Percentiles rank a stretch among this genome's conserved stretches.
Conservation (phyloP, 805 yeast species). For the Saturnispora serradocipensis region DNA sequence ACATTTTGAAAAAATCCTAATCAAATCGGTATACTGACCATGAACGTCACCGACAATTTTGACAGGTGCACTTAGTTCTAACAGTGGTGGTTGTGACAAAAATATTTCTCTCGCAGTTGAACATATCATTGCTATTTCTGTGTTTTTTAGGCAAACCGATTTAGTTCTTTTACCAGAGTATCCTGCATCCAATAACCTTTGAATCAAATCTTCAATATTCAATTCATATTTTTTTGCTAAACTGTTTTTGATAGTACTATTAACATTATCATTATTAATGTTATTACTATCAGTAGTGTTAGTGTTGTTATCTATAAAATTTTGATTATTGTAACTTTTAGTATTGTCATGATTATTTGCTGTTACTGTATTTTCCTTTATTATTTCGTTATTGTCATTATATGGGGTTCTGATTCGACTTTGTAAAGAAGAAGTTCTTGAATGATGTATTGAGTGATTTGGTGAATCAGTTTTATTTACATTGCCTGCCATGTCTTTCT, state of each 20-base stretch:
- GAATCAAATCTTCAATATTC: slow-evolving; percentile 81
- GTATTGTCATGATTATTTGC: not conserved
- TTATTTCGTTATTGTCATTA: not conserved
- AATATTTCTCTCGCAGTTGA: slow-evolving; percentile 83
- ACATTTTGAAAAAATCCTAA: slow-evolving; percentile 87
- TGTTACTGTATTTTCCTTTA: not conserved
- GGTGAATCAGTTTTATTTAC: slow-evolving; percentile 7
- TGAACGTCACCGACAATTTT: slow-evolving; percentile 92
- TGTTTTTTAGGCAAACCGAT: slow-evolving; percentile 75
- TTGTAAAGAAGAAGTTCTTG: slow-evolving; percentile 7
- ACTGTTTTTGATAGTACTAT: not conserved
- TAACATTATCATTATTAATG: not conserved
- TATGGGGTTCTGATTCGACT: slow-evolving; percentile 11
- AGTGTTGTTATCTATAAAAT: not conserved
- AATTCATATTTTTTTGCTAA: slow-evolving; percentile 11
- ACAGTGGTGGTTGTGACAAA: slow-evolving; percentile 78
- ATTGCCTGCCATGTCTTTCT: slow-evolving; percentile 5
- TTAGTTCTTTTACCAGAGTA: slow-evolving; percentile 91
- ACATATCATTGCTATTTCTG: slow-evolving; percentile 85
- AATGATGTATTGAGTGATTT: slow-evolving; percentile 2
- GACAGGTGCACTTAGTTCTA: slow-evolving; percentile 81
- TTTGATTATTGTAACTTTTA: not conserved
- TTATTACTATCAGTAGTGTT: not conserved
- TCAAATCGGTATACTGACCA: slow-evolving; percentile 89
- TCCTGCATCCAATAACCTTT: slow-evolving; percentile 88